These are phyloP conservation scores for Kodamaea nitidulidarum DNA, from an alignment of 805 yeast species.

Conservation along the genomic window DNA sequence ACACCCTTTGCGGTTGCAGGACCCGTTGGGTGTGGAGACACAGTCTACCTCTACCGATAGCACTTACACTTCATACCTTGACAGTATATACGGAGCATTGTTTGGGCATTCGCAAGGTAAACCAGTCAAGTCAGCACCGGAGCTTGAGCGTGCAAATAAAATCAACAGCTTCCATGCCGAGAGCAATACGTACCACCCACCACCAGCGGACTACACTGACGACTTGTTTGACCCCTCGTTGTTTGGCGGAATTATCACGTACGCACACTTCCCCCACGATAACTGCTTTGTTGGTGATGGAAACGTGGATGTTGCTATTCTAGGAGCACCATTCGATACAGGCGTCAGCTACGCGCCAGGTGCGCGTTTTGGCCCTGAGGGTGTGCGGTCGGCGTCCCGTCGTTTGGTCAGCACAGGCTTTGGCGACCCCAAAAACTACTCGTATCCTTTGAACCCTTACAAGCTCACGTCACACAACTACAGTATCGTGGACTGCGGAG, in stretches of 20 bases:
- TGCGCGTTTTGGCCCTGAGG: conserved; percentile 57
- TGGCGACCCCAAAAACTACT: conserved; percentile 4
- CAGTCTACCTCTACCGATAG: neutral
- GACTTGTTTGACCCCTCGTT: conserved; percentile 12
- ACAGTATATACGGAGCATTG: conserved; percentile 25
- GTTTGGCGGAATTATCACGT: conserved; percentile 53
- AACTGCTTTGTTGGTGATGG: conserved; percentile 37
- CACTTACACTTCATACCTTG: conserved; percentile 15
- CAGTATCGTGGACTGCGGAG: conserved; percentile 56
- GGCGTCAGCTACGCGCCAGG: conserved; percentile 56
- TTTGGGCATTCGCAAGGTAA: conserved; percentile 13
- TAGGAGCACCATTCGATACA: conserved; percentile 59
- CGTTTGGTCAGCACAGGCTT: conserved; percentile 36
- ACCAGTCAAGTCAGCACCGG: conserved; percentile 1
- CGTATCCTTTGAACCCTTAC: conserved; percentile 47
- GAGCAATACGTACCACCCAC: conserved; percentile 20
- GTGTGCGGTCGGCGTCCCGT: conserved; percentile 44
- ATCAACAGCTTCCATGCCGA: conserved; percentile 13
- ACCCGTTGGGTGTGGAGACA: too few species aligned
- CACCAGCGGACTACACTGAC: conserved; percentile 33
- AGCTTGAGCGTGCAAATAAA: conserved; percentile 1
- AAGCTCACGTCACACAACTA: conserved; percentile 33
- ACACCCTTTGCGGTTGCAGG: neutral
- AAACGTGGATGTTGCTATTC: conserved; percentile 47
- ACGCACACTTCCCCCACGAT: conserved; percentile 42